These are phyloP conservation scores for Candida sithepensis DNA, from an alignment of 805 yeast species.

Conservation along the genomic window DNA sequence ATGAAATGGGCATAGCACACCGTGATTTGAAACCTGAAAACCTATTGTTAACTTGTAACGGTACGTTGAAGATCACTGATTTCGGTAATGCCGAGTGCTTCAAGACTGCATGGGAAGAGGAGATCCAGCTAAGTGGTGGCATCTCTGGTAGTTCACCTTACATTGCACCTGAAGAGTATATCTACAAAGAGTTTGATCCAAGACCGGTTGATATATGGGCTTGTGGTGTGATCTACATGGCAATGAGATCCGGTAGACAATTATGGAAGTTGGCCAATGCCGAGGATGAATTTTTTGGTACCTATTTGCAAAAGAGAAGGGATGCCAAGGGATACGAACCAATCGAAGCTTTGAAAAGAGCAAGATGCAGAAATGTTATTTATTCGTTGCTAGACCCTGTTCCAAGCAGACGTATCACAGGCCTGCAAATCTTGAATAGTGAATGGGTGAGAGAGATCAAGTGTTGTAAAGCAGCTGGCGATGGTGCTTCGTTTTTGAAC, in stretches of 20 bases:
- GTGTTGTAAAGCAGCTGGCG: conserved; percentile 42
- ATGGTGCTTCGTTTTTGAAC: not conserved
- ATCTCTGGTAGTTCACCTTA: conserved; percentile 86
- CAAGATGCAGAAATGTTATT: conserved; percentile 88
- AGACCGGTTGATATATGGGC: conserved; percentile 87
- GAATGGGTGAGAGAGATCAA: conserved; percentile 94
- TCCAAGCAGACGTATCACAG: conserved; percentile 82
- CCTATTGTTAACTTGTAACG: conserved; percentile 65
- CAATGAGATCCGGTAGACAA: conserved; percentile 92
- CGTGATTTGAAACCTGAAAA: conserved; percentile 90
- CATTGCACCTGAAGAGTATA: conserved; percentile 86
- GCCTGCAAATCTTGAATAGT: conserved; percentile 80
- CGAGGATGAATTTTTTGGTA: conserved; percentile 76
- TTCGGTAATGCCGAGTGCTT: conserved; percentile 85
- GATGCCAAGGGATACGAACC: conserved; percentile 89
- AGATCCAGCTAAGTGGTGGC: conserved; percentile 67
- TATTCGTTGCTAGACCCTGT: conserved; percentile 92
- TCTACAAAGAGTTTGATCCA: conserved; percentile 67
- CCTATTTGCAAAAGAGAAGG: conserved; percentile 73
- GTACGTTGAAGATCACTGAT: conserved; percentile 78
- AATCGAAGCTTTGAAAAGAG: conserved; percentile 77
- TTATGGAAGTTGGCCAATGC: conserved; percentile 80
- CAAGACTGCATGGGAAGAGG: conserved; percentile 79
- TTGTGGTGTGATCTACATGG: conserved; percentile 89
- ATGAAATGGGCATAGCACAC: conserved; percentile 85